Conservation (phyloP, 495 filamentous ascomycete genomes). For the Lasiosphaeria miniovina region DNA sequence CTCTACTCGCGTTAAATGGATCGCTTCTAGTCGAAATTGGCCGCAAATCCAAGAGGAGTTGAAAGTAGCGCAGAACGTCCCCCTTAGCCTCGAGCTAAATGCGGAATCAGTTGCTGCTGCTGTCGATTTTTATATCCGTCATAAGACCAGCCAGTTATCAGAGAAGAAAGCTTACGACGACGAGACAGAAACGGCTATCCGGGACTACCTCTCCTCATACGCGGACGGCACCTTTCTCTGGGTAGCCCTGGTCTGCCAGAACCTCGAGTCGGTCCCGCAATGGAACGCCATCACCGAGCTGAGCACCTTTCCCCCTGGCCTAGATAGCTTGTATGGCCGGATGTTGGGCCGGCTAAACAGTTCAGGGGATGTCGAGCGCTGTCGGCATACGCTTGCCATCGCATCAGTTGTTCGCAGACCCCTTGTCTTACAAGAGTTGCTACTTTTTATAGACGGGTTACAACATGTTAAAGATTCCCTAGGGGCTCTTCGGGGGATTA, state of each 20-base stretch:
- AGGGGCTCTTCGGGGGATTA: conserved; percentile 7
- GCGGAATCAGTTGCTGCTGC: conserved; percentile 16
- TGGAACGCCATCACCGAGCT: not conserved
- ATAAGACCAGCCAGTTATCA: conserved; percentile 19
- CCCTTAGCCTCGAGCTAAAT: conserved; percentile 35
- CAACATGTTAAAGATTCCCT: not conserved
- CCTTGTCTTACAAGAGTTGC: conserved; percentile 18
- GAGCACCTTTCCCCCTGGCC: conserved; percentile 23
- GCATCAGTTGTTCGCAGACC: conserved; percentile 19
- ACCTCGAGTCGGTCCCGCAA: not conserved
- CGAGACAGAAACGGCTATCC: conserved; percentile 10
- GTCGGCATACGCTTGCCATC: conserved; percentile 19
- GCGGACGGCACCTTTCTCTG: conserved; percentile 13
- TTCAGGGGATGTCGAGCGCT: conserved; percentile 14
- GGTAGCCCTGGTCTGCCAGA: too few relatives aligned
- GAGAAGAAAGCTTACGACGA: not conserved
- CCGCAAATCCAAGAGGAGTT: conserved; percentile 33
- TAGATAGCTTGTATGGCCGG: conserved; percentile 22
- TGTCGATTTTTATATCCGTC: conserved; percentile 32
- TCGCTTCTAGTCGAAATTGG: conserved; percentile 30
- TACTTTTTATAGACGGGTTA: not conserved
- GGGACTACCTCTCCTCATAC: conserved; percentile 23
- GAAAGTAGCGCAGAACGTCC: conserved; percentile 8
- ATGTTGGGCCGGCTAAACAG: conserved; percentile 22
- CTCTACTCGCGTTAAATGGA: conserved; percentile 33